A percentile compares a stretch with the other conserved stretches of the same genome.
Evolutionary conservation across 176 grass and related monocot species (phyloP).

Genomic region (Oryza meyeriana): DNA sequence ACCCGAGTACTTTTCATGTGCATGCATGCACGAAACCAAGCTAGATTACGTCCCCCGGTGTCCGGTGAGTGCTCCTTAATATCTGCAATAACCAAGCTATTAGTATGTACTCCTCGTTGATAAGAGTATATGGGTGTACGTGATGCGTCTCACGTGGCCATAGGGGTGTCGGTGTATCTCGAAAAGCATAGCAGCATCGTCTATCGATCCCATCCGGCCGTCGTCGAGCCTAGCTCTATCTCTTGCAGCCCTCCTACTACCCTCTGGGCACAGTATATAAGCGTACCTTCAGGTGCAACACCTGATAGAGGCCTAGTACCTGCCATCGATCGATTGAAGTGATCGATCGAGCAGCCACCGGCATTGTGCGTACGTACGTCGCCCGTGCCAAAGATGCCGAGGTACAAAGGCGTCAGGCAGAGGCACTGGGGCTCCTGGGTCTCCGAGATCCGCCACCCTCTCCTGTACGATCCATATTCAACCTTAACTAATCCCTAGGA

Average conservation of each 20-base stretch:
- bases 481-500: too few relatives aligned
- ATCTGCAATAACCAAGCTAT: background rate
- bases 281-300: background rate
- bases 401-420: conserved; percentile 66
- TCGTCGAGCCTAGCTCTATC: background rate
- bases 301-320: conserved; percentile 3
- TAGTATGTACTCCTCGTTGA: background rate
- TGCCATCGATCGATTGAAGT: background rate
- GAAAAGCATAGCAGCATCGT: conserved; percentile 1
- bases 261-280: conserved; percentile 27
- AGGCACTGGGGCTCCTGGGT: conserved; percentile 85
- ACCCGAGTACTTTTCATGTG: too few relatives aligned
- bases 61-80: background rate
- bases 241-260: background rate
- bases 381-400: background rate
- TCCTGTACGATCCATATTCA: conserved; percentile 40
- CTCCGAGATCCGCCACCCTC: conserved; percentile 75
- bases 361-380: background rate
- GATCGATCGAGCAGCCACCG: background rate
- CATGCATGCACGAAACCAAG: too few relatives aligned
- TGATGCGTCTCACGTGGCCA: background rate
- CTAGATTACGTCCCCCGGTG: too few relatives aligned
- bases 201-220: background rate
- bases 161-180: background rate
- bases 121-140: background rate